Evolutionary conservation across 1,139 yeast genomes (phyloP), one percentile per base, ranked within the genome.

Genomic region (Yamadazyma friedrichii): DNA sequence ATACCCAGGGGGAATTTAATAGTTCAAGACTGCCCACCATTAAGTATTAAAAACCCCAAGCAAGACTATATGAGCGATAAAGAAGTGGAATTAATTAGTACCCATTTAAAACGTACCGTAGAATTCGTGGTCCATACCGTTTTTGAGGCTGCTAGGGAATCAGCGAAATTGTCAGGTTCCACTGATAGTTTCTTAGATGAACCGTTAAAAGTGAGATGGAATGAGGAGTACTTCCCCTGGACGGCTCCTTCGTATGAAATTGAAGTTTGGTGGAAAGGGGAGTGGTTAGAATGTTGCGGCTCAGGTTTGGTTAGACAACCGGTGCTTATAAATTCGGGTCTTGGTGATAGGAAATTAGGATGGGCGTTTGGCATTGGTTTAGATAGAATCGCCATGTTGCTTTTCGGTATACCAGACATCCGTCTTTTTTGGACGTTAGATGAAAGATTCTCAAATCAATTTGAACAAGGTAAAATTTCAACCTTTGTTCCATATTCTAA

Each of bases 291-390:
- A 65, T 83, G 96, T 61, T 88, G 96, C 58, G 99, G 99, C 1
- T 88, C 96, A 62, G 99, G 99, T 20, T 75, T 93, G 36, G 96
- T 89, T 3, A 82, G 80, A 53, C 87, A 88, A 52, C 80, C 80
- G 38, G 95, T 93, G 1, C 68, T 89, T 37, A 66, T 78, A 28
- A 85, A 84, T 50, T 78, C 97, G 1, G 94, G 88, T 0, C 70
- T 84, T 38, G 62, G 72, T 11, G 74, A 78, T 42, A 77, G 83
- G 22, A 78, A 88, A 41, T 47, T 71, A 24, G 95, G 96, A 6
- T 93, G 98, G 98, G 99, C 98, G 0, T 93, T 94, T 65, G 99
- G 99, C 9, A 74, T 94, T 41, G 99, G 99, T 0, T 70, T 93
- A 39, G 99, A 93, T 61, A 76, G 99, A 56, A 82, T 93, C 45